phyloP scores from a whole-genome alignment of 805 yeast species.

The Pichia membranifaciens region DNA sequence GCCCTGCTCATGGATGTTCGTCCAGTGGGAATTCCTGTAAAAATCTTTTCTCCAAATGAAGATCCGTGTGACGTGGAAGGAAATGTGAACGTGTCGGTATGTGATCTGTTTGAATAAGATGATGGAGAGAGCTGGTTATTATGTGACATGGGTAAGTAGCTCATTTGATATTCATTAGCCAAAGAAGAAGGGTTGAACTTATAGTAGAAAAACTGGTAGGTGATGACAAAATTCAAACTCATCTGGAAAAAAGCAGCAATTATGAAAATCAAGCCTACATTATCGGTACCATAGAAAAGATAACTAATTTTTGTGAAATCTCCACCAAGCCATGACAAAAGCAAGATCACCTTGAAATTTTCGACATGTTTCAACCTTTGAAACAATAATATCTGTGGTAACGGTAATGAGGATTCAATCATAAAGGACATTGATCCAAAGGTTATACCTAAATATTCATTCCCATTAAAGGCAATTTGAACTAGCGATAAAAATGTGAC shows the following conservation, averaged over 20 bases:
- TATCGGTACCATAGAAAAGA: conserved; percentile 66
- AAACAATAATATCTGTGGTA: conserved; percentile 71
- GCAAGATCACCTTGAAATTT: conserved; percentile 70
- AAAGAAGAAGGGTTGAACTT: conserved; percentile 24
- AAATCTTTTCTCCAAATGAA: not conserved
- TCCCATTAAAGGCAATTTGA: conserved; percentile 22
- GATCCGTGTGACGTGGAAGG: no score
- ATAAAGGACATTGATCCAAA: conserved; percentile 41
- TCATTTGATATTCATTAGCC: conserved; percentile 6
- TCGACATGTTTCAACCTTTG: conserved; percentile 61
- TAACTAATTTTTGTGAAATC: conserved; percentile 75
- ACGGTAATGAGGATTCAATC: conserved; percentile 65
- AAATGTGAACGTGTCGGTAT: no score
- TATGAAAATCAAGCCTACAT: conserved; percentile 59
- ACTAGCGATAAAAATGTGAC: conserved; percentile 15
- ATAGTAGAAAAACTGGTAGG: conserved; percentile 66
- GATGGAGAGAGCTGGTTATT: no score
- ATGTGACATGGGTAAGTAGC: conserved; percentile 2
- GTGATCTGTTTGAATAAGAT: no score
- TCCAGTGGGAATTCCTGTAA: not conserved
- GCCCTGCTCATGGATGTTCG: conserved; percentile 7
- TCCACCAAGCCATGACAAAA: conserved; percentile 85
- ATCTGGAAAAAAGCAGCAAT: conserved; percentile 75
- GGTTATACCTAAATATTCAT: conserved; percentile 26
- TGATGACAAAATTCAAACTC: conserved; percentile 64